A percentile compares a stretch with the other conserved stretches of the same genome.
These are phyloP conservation scores for Prunus padus DNA, from an alignment of 306 rosid genomes.

Conservation along the genomic window DNA sequence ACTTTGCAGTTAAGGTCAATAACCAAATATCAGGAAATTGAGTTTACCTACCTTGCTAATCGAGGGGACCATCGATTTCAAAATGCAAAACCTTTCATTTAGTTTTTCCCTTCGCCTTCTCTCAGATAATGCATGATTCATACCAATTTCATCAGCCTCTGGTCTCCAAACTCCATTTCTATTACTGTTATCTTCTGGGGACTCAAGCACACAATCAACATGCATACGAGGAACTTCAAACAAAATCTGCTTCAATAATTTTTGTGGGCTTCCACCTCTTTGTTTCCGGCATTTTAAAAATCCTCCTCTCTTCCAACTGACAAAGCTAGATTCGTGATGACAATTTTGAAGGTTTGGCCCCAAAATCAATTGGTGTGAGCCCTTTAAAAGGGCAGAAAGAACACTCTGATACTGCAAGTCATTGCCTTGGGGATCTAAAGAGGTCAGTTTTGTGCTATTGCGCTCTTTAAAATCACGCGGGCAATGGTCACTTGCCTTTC, in stretches of 20 bases:
- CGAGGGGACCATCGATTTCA: conserved; percentile 75
- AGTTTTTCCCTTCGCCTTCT: conserved; percentile 71
- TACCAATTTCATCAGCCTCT: conserved; percentile 60
- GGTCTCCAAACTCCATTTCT: conserved; percentile 52
- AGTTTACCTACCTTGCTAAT: conserved; percentile 55
- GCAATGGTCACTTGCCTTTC: conserved; percentile 21
- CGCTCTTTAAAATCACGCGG: conserved; percentile 34
- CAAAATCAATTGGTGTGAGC: conserved; percentile 48
- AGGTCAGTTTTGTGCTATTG: conserved; percentile 45
- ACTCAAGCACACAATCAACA: conserved; percentile 36
- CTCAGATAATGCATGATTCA: conserved; percentile 65
- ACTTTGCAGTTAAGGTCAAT: neutral
- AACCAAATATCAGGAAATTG: conserved; percentile 4
- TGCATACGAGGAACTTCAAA: conserved; percentile 78
- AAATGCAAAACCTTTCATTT: conserved; percentile 62
- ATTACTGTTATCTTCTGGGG: conserved; percentile 56
- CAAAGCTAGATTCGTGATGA: conserved; percentile 54
- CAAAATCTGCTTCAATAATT: conserved; percentile 62
- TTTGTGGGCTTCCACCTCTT: conserved; percentile 46
- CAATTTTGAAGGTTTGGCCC: conserved; percentile 40
- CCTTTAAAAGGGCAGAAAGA: conserved; percentile 53
- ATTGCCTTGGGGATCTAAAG: conserved; percentile 40
- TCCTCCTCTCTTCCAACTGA: conserved; percentile 50
- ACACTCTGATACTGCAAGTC: conserved; percentile 57
- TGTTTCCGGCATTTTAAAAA: conserved; percentile 36